Evolutionary conservation across 2,329 filamentous ascomycete genomes (phyloP), one percentile per base, ranked within the genome.

Genomic region (Aureobasidium sp.): DNA sequence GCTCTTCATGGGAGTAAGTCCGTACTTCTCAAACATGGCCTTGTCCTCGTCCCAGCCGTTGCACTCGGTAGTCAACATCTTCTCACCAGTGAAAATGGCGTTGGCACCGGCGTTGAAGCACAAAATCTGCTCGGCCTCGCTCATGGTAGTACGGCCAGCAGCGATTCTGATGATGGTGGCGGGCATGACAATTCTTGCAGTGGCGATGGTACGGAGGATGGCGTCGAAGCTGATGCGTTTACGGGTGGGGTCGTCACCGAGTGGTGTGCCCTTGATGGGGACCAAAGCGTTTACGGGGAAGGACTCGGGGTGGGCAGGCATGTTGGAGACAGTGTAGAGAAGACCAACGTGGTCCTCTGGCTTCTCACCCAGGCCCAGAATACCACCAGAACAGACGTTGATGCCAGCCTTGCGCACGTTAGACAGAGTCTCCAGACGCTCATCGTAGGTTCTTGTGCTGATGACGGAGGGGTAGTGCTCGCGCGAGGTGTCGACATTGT

Each of bases 51-150:
- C 88, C 87, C 88, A 95, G 25, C 88, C 88, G 61, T 88, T 90
- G 66, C 88, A 94, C 54, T 90, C 87, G 0, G 90, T 95, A 4
- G 90, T 95, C 70, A 95, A 69, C 90, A 95, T 95, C 77, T 91
- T 95, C 74, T 95, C 90, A 7, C 90, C 90, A 0, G 90, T 95
- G 66, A 95, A 95, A 29, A 95, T 85, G n/a, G 90, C 90, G 63
- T 95, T 95, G 1, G 90, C 90, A 12, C 90, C 90, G 0, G 89
- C 88, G 79, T 88, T 84, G 72, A 95, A 95, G 70, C 89, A 95
- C 59, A 91, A 68, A 12, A 88, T 84, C 71, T 95, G 90, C 73
- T 95, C 85, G 70, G 93, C 88, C 71, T 95, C 90, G 3, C 80
- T 79, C 79, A 95, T 85, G 11, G 84, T 87, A 66, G 88, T 90